Evolutionary conservation across 257 asterid species (phyloP).

Genomic region (Linderniella brevidens): DNA sequence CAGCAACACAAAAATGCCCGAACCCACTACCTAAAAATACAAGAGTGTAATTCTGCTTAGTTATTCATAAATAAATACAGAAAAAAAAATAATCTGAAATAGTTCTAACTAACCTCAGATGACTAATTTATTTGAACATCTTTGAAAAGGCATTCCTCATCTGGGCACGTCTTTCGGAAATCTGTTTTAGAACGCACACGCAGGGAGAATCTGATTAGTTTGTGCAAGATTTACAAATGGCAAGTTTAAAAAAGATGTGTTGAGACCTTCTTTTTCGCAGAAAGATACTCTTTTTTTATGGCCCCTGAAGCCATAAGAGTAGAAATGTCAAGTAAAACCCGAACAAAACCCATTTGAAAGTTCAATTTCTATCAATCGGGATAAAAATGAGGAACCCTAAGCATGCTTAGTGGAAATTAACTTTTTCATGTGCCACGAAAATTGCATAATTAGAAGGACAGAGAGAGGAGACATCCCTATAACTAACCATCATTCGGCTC

Average conservation of each 20-base stretch:
- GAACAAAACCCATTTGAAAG: background rate
- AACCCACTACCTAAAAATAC: no score
- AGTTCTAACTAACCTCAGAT: no score
- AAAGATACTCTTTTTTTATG: slow-evolving; percentile 60
- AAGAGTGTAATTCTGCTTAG: no score
- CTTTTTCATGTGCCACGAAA: background rate
- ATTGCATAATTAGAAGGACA: background rate
- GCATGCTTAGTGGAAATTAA: background rate
- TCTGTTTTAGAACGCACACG: background rate
- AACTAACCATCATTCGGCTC: slow-evolving; percentile 89
- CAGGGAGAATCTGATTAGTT: no score
- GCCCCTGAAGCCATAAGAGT: slow-evolving; percentile 31
- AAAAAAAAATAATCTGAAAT: no score
- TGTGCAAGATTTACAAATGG: no score
- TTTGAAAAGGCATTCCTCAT: no score
- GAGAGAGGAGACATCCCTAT: slow-evolving; percentile 1
- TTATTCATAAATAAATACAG: no score
- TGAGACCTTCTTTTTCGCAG: slow-evolving; percentile 72
- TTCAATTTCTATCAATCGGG: background rate
- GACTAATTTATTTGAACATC: no score
- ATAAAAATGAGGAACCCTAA: background rate
- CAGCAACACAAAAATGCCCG: no score
- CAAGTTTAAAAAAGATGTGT: background rate
- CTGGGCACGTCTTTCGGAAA: no score
- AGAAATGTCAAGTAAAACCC: slow-evolving; percentile 7